A percentile compares a stretch with the other conserved stretches of the same genome.
These are phyloP conservation scores for Lactifluus rugatus DNA, from an alignment of 768 basidiomycete genomes.

Conservation along the genomic window DNA sequence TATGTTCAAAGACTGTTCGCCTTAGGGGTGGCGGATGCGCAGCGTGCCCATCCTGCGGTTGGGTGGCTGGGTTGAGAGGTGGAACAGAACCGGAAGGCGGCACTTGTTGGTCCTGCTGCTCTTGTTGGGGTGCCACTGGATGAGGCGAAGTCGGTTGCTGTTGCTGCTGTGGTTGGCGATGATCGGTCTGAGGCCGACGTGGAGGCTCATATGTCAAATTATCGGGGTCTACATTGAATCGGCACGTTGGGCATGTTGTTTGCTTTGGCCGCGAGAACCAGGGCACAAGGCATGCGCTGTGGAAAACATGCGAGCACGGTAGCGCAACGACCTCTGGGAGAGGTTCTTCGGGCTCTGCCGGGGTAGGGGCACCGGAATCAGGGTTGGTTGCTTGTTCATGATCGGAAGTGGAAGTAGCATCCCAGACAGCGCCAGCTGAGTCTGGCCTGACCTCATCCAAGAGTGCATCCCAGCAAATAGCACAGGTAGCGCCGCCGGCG, in stretches of 20 bases:
- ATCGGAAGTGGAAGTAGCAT: conserved; percentile 4
- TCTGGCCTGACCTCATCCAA: conserved; percentile 16
- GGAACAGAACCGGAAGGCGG: neutral
- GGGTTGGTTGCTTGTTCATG: conserved; percentile 7
- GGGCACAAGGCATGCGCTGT: conserved; percentile 65
- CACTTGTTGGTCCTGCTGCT: neutral
- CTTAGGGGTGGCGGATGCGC: neutral
- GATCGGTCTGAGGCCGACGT: conserved; percentile 1
- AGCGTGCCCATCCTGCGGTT: neutral
- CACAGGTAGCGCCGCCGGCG: conserved; percentile 41
- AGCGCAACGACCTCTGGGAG: conserved; percentile 49
- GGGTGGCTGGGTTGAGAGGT: neutral
- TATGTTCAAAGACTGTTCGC: conserved; percentile 14
- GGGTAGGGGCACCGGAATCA: conserved; percentile 13
- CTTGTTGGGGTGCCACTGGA: conserved; percentile 1
- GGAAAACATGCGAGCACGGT: conserved; percentile 77
- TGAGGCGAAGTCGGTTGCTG: conserved; percentile 6
- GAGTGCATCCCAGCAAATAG: conserved; percentile 72
- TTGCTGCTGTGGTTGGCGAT: conserved; percentile 6
- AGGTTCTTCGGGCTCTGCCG: conserved; percentile 9
- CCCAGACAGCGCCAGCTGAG: neutral
- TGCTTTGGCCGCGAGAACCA: conserved; percentile 75
- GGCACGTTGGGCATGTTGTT: conserved; percentile 76
- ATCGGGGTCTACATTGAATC: conserved; percentile 77
- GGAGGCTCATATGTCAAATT: conserved; percentile 42